phyloP scores from a whole-genome alignment of 306 rosid genomes.

The Prunus salicina region DNA sequence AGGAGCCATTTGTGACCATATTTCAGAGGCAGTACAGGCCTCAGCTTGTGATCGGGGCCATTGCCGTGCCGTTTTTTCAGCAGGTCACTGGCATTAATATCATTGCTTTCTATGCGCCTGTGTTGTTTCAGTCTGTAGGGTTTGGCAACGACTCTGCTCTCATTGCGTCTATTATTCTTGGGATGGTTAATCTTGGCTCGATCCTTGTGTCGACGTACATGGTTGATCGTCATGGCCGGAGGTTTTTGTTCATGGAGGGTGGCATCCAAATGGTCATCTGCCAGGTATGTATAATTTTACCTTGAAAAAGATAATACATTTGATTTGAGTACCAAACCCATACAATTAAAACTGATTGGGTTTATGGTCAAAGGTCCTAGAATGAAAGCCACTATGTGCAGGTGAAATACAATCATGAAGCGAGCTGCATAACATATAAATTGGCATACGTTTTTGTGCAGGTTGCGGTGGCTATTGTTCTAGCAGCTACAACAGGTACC shows the following conservation, averaged over 20 bases:
- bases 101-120: slow-evolving; percentile 68
- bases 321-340: too few relatives aligned
- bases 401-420: too few relatives aligned
- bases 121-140: slow-evolving; percentile 64
- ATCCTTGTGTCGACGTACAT: slow-evolving; percentile 40
- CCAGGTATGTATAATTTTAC: slow-evolving; percentile 26
- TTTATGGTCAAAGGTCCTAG: too few relatives aligned
- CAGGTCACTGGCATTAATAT: slow-evolving; percentile 65
- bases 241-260: slow-evolving; percentile 55
- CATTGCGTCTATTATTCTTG: slow-evolving; percentile 55
- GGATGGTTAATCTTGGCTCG: slow-evolving; percentile 43
- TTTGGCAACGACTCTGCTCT: slow-evolving; percentile 55
- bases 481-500: slow-evolving; percentile 42
- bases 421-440: too few relatives aligned
- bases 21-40: slow-evolving; percentile 59
- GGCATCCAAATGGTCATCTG: slow-evolving; percentile 60
- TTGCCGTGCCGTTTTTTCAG: slow-evolving; percentile 50
- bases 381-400: too few relatives aligned
- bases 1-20: slow-evolving; percentile 49
- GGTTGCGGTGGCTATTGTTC: slow-evolving; percentile 49
- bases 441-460: neutral
- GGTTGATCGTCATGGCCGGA: slow-evolving; percentile 68
- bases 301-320: too few relatives aligned
- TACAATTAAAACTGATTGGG: too few relatives aligned
- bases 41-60: slow-evolving; percentile 47